Base-by-base conservation (phyloP, 2,329 filamentous ascomycete genomes). In the Fusarium fujikuroi region DNA sequence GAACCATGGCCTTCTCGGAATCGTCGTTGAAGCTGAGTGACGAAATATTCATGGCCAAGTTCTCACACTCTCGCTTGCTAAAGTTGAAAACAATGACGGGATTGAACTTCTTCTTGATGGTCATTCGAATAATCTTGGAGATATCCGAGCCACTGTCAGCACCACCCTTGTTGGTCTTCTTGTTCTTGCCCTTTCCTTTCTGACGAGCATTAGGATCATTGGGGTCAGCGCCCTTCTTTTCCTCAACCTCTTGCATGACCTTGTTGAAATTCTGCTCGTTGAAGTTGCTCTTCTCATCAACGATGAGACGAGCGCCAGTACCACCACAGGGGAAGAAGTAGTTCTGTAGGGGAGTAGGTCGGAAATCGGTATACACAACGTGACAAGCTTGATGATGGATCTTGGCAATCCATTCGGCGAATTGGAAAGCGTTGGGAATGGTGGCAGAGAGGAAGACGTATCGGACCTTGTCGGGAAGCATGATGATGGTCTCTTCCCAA, bases 61-160 rank as follows among this genome's bases (percentile, higher is more conserved):
- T 91, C 84, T 99, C 96, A 81, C 95, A 98, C 78, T 98, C 95
- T 74, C 95, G 90, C 86, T 99, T 99, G 87, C 95, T 98, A 85
- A 99, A 99, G 83, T 95, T 98, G 89, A 99, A 99, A 43, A 99
- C 95, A 80, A 99, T 99, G 77, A 98, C 96, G 0, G 96, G 96
- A 79, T 99, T 98, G 84, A 96, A 97, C 80, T 93, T 96, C 85
- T 95, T 97, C 84, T 94, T 89, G 92, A 99, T 97, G 76, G 98
- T 97, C 96, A 99, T 99, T 83, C 93, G 93, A 75, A 99, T 93
- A 78, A 99, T 97, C 87, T 98, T 98, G 85, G 94, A 95, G 70
- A 99, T 97, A 83, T 99, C 96, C 2, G 90, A 89, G 25, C 91
- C 92, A 34, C 88, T 90, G 69, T 92, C 88, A 46, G 89, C 88